Evolutionary conservation across 176 grass and related monocot species (phyloP).

Genomic region (Zizania latifolia): DNA sequence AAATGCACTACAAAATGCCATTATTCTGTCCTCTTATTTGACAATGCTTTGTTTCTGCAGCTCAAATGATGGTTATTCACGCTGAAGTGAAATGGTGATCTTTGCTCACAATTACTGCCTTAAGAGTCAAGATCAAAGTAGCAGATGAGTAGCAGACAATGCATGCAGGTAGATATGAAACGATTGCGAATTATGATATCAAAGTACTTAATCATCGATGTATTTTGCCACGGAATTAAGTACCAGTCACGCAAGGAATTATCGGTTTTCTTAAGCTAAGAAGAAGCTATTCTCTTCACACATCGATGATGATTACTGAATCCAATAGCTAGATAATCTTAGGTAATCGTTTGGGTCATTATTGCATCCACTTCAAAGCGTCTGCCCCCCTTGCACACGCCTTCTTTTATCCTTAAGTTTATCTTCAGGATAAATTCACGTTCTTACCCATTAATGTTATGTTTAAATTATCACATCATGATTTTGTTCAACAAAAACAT

Average conservation of each 20-base stretch:
- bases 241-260: slow-evolving; percentile 12
- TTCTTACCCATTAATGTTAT: background rate
- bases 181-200: slow-evolving; percentile 3
- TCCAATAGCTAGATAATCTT: background rate
- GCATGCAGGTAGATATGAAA: background rate
- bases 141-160: slow-evolving; percentile 1
- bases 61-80: slow-evolving; percentile 26
- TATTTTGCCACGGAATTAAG: background rate
- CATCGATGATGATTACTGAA: background rate
- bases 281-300: slow-evolving; percentile 15
- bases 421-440: background rate
- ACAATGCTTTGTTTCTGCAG: slow-evolving; percentile 1
- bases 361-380: background rate
- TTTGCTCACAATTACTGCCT: slow-evolving; percentile 15
- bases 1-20: slow-evolving; percentile 5
- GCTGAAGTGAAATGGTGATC: slow-evolving; percentile 14
- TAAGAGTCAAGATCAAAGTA: slow-evolving; percentile 26
- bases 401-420: too few species aligned
- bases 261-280: background rate
- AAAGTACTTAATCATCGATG: too few species aligned
- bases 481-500: background rate
- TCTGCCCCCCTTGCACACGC: background rate
- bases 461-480: background rate
- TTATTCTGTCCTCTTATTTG: background rate
- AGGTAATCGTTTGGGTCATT: background rate